Base-by-base conservation (phyloP, 305 asterid genomes). In the Fraxinus albicans region DNA sequence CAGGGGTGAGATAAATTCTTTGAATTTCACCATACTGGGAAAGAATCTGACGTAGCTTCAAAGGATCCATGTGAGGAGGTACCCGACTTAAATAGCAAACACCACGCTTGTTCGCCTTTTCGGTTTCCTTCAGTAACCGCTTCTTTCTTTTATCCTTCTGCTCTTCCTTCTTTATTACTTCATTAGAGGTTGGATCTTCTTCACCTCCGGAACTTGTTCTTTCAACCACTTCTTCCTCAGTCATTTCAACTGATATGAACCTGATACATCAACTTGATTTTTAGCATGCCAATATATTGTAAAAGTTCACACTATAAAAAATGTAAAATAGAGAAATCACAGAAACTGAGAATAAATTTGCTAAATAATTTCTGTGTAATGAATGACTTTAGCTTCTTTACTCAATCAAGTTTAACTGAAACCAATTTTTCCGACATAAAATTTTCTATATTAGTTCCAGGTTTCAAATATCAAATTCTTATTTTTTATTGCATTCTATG, bases 61-160 rank as follows among this genome's bases (percentile, higher is more conserved):
- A 77, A 23, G 96, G 98, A 80, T 94, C 89, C 98, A 94, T 94
- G 82, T 89, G 97, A 34, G 97, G 98, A 79, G 97, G 97, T 21
- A 94, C 88, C 42, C 99, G 89, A 84, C 97, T 93, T 83, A 94
- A 87, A 84, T 94, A 92, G 86, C 97, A 94, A 82, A 95, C 92
- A 42, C 98, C 98, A 47, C 93, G 93, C 80, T 81, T 92, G 73
- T 86, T 86, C 3, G 93, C 97, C 25, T 82, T 91, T 73, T 78
- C 91, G 13, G 92, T 89, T 85, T 92, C 97, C 85, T 88, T 78
- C 4, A 82, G 21, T 17, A 91, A 72, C 74, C 79, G 60, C 85
- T 77, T 91, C 85, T 90, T 92, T 91, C 89, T 90, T 83, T 82
- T 92, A 13, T 36, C 80, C 75, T 88, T 92, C 85, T 35, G 79